A percentile compares a stretch with the other conserved stretches of the same genome.
These are phyloP conservation scores for Tylopilus subfusipes DNA, from an alignment of 768 basidiomycete genomes.

Conservation along the genomic window DNA sequence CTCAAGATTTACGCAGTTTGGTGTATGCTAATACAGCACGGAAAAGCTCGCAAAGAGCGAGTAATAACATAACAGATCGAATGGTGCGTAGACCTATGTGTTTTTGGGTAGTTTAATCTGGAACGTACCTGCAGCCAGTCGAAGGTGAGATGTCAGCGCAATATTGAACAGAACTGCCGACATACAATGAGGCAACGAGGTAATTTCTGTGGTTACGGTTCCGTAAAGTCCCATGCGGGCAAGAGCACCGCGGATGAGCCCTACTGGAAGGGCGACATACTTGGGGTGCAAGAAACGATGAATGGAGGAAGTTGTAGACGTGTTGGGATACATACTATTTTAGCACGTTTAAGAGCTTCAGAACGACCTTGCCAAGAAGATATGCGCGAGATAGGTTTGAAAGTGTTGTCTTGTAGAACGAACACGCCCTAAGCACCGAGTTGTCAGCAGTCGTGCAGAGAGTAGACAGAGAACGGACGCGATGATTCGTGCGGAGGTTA, in stretches of 20 bases:
- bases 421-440: constrained; percentile 53
- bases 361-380: constrained; percentile 78
- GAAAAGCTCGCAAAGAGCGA: not conserved
- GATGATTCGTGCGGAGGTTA: constrained; percentile 91
- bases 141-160: not conserved
- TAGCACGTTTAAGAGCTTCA: constrained; percentile 69
- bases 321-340: constrained; percentile 48
- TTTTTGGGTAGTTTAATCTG: constrained; percentile 77
- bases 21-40: not conserved
- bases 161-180: constrained; percentile 1
- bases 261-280: constrained; percentile 81
- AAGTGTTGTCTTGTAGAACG: constrained; percentile 87
- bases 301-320: not conserved
- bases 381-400: constrained; percentile 78
- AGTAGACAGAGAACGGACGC: constrained; percentile 48
- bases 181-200: constrained; percentile 82
- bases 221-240: constrained; percentile 72
- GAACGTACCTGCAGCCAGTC: constrained; percentile 59
- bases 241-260: constrained; percentile 81
- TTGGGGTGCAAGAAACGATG: constrained; percentile 26
- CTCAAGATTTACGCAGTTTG: not conserved
- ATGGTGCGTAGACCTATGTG: constrained; percentile 11
- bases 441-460: not conserved
- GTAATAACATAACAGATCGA: not conserved
- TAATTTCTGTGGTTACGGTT: constrained; percentile 62